Conservation (phyloP, 1,284 basidiomycete genomes). For the Cryptococcus deneoformans region DNA sequence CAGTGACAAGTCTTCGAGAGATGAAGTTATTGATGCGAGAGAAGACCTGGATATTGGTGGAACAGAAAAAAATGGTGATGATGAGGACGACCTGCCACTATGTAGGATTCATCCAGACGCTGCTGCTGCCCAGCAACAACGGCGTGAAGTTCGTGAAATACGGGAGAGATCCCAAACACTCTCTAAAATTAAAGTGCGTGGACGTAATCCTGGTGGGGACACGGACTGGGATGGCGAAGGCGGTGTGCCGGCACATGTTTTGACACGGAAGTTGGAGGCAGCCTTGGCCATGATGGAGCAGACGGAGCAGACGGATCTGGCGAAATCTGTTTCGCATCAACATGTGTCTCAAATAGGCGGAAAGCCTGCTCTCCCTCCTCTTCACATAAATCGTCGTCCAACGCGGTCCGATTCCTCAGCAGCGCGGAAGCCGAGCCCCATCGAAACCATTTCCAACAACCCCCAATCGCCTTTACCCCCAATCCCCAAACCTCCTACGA, state of each 20-base stretch:
- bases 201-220: constrained; percentile 30
- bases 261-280: constrained; percentile 27
- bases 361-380: too few species aligned
- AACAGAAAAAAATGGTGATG: background rate
- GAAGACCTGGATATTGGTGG: background rate
- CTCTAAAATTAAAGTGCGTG: constrained; percentile 1
- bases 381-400: too few species aligned
- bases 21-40: background rate
- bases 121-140: background rate
- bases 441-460: too few species aligned
- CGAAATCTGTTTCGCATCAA: too few species aligned
- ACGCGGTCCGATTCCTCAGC: too few species aligned
- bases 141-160: too few species aligned
- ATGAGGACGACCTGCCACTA: background rate
- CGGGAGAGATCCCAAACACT: background rate
- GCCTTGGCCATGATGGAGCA: constrained; percentile 13
- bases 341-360: too few species aligned
- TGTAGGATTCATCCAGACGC: background rate
- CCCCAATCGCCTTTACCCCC: too few species aligned
- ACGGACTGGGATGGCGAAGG: constrained; percentile 45
- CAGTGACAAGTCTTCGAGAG: too few species aligned
- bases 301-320: background rate
- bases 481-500: too few species aligned
- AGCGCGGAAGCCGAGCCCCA: too few species aligned
- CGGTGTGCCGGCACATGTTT: constrained; percentile 37